Percentiles rank a stretch among this genome's conserved stretches.
Conservation (phyloP, 2,329 filamentous ascomycete genomes). For the Talaromyces albobiverticillius region DNA sequence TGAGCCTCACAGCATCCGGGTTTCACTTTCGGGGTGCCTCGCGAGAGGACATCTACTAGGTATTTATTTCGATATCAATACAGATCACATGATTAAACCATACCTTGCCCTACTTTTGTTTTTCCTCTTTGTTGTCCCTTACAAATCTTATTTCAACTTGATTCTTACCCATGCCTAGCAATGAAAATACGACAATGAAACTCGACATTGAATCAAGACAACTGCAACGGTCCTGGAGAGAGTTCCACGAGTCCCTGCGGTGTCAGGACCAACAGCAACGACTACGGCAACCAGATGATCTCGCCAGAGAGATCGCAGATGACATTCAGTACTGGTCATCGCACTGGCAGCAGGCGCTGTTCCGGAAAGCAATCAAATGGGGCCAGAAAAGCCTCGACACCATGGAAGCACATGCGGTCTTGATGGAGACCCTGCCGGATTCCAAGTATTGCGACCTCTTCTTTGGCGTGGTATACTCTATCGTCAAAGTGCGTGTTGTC, state of each 20-base stretch:
- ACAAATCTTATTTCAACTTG: too few species aligned
- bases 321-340: constrained; percentile 29
- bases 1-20: too few species aligned
- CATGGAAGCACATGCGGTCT: constrained; percentile 25
- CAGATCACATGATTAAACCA: neutral
- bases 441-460: constrained; percentile 31
- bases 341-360: constrained; percentile 24
- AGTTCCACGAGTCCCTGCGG: constrained; percentile 29
- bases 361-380: constrained; percentile 24
- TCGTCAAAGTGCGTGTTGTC: constrained; percentile 30
- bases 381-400: constrained; percentile 29
- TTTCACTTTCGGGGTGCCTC: too few species aligned
- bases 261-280: constrained; percentile 23
- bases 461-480: constrained; percentile 34
- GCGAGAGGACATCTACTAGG: too few species aligned
- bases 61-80: too few species aligned
- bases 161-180: neutral
- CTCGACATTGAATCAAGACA: constrained; percentile 40
- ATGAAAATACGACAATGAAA: constrained; percentile 14
- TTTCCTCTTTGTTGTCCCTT: too few species aligned
- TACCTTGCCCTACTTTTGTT: neutral
- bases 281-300: constrained; percentile 27
- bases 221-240: constrained; percentile 34
- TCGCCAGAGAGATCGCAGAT: constrained; percentile 24
- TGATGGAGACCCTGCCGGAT: constrained; percentile 28